phyloP scores from a whole-genome alignment of 73 alveolate species.

The Blepharisma japonicum region DNA sequence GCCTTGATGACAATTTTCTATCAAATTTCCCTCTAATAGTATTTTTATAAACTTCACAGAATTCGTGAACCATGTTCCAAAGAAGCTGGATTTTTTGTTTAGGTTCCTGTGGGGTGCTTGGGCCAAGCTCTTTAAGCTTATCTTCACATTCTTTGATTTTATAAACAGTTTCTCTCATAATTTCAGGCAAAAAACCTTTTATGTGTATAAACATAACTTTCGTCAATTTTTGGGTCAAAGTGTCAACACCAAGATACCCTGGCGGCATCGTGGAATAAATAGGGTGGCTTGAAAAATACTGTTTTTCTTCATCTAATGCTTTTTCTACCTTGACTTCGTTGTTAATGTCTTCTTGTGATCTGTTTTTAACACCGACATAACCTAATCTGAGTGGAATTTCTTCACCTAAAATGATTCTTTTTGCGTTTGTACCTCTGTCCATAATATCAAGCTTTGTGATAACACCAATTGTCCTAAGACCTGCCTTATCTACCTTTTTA shows the following conservation, averaged over 20 bases:
- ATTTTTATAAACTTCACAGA: slow-evolving; percentile 65
- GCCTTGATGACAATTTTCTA: slow-evolving; percentile 35
- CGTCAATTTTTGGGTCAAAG: slow-evolving; percentile 36
- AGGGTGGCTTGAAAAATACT: slow-evolving; percentile 54
- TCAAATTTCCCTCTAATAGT: slow-evolving; percentile 65
- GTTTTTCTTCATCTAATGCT: slow-evolving; percentile 22
- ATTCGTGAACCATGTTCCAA: slow-evolving; percentile 95
- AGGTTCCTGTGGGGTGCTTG: slow-evolving; percentile 78
- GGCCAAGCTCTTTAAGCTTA: slow-evolving; percentile 78
- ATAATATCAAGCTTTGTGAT: slow-evolving; percentile 89
- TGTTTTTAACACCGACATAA: slow-evolving; percentile 93
- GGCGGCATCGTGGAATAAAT: slow-evolving; percentile 71
- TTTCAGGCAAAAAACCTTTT: slow-evolving; percentile 40
- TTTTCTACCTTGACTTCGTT: slow-evolving; percentile 66
- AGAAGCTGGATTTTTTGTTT: slow-evolving; percentile 72
- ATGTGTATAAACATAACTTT: slow-evolving; percentile 40
- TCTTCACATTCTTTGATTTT: slow-evolving; percentile 70
- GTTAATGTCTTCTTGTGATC: slow-evolving; percentile 72
- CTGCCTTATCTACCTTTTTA: slow-evolving; percentile 86
- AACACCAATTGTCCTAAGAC: slow-evolving; percentile 88
- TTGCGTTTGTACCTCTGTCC: slow-evolving; percentile 89
- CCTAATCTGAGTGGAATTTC: slow-evolving; percentile 90
- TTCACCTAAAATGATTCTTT: slow-evolving; percentile 81
- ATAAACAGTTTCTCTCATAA: slow-evolving; percentile 76
- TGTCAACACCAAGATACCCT: slow-evolving; percentile 61